These are phyloP conservation scores for Pythium oligandrum DNA, from an alignment of 352 stramenopile species.

Conservation along the genomic window DNA sequence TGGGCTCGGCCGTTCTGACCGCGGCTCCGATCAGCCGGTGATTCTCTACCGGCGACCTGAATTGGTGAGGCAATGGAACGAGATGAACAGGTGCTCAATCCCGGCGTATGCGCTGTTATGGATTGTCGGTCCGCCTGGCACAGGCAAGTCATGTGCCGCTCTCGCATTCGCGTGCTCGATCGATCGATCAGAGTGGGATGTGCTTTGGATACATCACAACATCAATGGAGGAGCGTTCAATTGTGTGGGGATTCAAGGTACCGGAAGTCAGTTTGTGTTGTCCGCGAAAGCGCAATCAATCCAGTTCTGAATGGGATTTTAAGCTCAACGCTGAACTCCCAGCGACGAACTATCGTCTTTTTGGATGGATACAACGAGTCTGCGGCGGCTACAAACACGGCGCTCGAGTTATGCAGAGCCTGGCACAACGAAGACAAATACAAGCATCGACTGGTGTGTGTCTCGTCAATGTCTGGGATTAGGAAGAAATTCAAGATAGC, in stretches of 20 bases:
- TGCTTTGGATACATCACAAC: conserved; percentile 14
- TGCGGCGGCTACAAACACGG: conserved; percentile 6
- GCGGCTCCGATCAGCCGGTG: conserved; percentile 3
- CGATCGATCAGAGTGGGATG: conserved; percentile 10
- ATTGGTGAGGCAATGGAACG: conserved; percentile 16
- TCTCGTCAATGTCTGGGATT: conserved; percentile 12
- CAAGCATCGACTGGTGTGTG: conserved; percentile 14
- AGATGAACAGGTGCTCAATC: conserved; percentile 16
- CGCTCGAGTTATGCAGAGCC: conserved; percentile 7
- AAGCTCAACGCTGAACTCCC: neutral
- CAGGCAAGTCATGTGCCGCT: conserved; percentile 12
- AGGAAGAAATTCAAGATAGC: conserved; percentile 8
- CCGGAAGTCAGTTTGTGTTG: conserved; percentile 10
- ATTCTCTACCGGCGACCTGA: conserved; percentile 7
- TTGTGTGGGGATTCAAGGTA: conserved; percentile 9
- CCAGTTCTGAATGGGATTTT: conserved; percentile 3
- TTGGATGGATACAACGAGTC: conserved; percentile 11
- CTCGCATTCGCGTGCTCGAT: conserved; percentile 13
- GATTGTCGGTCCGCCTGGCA: conserved; percentile 11
- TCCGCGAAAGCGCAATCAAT: conserved; percentile 3
- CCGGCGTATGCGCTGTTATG: conserved; percentile 10
- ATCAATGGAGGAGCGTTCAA: conserved; percentile 6
- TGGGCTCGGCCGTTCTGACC: conserved; percentile 5
- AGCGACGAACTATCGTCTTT: conserved; percentile 8
- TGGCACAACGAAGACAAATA: conserved; percentile 15